Evolutionary conservation across 1,284 basidiomycete species (phyloP), one percentile per base, ranked within the genome.

Genomic region (Apiotrichum montevideense): DNA sequence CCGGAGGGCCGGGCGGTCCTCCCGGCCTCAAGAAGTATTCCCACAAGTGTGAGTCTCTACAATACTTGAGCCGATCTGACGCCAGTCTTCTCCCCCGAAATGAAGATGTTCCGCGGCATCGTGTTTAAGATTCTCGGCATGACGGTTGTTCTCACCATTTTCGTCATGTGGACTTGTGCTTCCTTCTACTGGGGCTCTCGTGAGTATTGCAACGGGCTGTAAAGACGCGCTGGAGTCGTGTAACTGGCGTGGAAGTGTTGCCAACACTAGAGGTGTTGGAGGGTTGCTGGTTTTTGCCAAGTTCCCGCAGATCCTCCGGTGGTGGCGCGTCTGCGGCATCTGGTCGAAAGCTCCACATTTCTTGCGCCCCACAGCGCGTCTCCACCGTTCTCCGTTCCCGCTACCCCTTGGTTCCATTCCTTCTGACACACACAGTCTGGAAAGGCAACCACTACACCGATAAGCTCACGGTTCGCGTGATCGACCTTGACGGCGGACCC

Each of bases 171-270:
- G 74, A 14, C 62, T 9, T 70, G 68, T 56, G 62, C 71, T 1
- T 70, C 73, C 5, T 40, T 74, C 4, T 81, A 80, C 64, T 81
- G 79, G 79, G 80, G 79, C 15, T 78, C 78, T 9, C 68, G 79
- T 59, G 65, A 72, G 58, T 70, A 34, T 3, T 21, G 21, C 21
- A 21, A 21, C 21, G 21, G 21, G 21, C 21, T 21, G 21, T 21
- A 21, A 21, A 21, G 21, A 21, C 21, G 21, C 21, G 21, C 21
- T 21, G 21, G 21, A 21, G 21, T 21, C 21, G 21, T 21, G 21
- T 21, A 21, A 21, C 21, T 21, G 21, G 21, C 21, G 21, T 21
- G 21, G 21, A 21, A 21, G 21, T 21, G 21, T 21, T 21, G 21
- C 21, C 21, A 21, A 21, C 21, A 21, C 21, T 21, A 21, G 21